Base-by-base conservation (phyloP, 2,329 filamentous ascomycete species). In the Gaeumannomyces tritici region DNA sequence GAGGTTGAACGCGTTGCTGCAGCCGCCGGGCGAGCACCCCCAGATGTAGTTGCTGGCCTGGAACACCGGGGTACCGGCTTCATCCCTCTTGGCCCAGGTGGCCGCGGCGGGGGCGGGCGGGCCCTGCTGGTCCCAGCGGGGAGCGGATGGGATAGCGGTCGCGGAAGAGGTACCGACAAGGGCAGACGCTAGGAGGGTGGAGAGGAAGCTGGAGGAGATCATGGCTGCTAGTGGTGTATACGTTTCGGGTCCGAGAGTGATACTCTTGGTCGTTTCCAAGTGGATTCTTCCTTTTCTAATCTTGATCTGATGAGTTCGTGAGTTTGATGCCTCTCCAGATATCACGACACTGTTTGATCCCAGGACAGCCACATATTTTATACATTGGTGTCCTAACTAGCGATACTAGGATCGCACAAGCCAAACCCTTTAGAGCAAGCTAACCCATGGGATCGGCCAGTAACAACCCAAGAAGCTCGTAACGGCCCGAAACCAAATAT, bases 21-120 rank as follows among this genome's bases (percentile, higher is more conserved):
- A 72, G 35, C 67, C 66, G 24, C 68, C 68, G 0, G 69, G 67
- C 1, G 66, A 67, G 65, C 70, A 71, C 51, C 65, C 67, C 63
- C 56, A 58, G 9, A 21, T 9, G 29, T 58, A 58, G 56, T 58
- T 58, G 13, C 18, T 58, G 56, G 56, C 56, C n/a, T 58, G 29
- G 56, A 58, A 58, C 21, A 29, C 26, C 28, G 56, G 56, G 21
- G 18, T 4, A 21, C 29, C 56, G 56, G 56, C 12, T n/a, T 15
- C 21, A 9, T 24, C 7, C 21, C 21, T 7, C 42, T 51, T n/a
- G 42, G 21, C 42, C 42, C 42, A 51, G 18, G 42, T 24, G 42
- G 42, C 42, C 21, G 24, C 21, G 18, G 6, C 18, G 18, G 42
- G 21, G 18, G 11, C 42, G 21, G 42, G 24, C 7, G 42, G 7